phyloP scores from a whole-genome alignment of 768 basidiomycete genomes.

The Obba rivulosa region DNA sequence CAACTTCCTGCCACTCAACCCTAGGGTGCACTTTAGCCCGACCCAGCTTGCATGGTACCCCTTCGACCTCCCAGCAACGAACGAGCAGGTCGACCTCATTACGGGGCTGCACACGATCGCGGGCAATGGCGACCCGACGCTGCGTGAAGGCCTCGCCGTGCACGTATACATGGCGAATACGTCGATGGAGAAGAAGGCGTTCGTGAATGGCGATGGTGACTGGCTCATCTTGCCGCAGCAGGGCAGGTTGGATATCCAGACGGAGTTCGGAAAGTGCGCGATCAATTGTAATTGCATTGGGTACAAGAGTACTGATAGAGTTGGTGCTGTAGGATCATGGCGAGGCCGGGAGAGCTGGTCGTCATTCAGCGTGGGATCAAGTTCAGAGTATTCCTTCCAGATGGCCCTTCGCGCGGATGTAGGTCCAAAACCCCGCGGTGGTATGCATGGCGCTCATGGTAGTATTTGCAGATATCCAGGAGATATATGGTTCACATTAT shows the following conservation, averaged over 20 bases:
- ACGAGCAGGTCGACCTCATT: conserved; percentile 45
- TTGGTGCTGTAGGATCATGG: conserved; percentile 43
- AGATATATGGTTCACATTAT: conserved; percentile 61
- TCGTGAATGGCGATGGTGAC: conserved; percentile 61
- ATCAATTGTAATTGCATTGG: no score
- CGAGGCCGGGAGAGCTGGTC: conserved; percentile 55
- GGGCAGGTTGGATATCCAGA: conserved; percentile 63
- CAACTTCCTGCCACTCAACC: conserved; percentile 54
- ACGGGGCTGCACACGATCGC: conserved; percentile 58
- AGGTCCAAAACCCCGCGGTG: conserved; percentile 16
- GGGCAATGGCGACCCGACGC: conserved; percentile 57
- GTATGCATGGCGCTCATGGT: background rate
- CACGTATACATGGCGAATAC: conserved; percentile 57
- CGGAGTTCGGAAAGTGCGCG: conserved; percentile 60
- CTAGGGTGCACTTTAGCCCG: conserved; percentile 54
- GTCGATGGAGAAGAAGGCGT: conserved; percentile 57
- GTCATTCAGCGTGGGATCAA: conserved; percentile 65
- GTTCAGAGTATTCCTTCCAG: conserved; percentile 56
- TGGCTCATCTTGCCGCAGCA: conserved; percentile 62
- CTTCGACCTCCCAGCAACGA: conserved; percentile 43
- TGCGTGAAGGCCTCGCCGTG: conserved; percentile 60
- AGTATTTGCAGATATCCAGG: conserved; percentile 44
- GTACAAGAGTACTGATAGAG: conserved; percentile 1
- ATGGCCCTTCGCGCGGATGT: conserved; percentile 61
- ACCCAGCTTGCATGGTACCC: conserved; percentile 67